phyloP scores from a whole-genome alignment of 305 asterid species.

The Fraxinus greggii region DNA sequence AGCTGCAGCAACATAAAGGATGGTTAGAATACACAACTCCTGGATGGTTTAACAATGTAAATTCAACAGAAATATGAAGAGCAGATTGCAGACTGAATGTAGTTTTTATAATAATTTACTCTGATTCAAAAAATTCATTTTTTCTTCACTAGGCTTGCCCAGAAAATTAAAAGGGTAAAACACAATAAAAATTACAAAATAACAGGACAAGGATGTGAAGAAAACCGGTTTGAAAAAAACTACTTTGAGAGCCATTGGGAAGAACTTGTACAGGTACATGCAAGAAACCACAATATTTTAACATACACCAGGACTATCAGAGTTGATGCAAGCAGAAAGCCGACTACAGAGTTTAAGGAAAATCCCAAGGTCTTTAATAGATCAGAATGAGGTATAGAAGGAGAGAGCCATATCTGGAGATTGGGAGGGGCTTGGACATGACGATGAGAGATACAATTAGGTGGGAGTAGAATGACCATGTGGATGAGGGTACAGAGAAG shows the following conservation, averaged over 20 bases:
- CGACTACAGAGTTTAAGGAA: slow-evolving; percentile 5
- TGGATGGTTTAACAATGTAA: neutral
- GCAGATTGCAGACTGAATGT: slow-evolving; percentile 2
- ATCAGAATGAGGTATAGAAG: slow-evolving; percentile 19
- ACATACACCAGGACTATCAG: slow-evolving; percentile 1
- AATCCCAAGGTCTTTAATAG: neutral
- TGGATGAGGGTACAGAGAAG: neutral
- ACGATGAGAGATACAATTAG: neutral
- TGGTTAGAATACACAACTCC: slow-evolving; percentile 2
- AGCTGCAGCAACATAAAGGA: neutral
- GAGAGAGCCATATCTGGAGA: neutral
- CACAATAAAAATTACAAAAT: neutral
- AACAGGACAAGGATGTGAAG: neutral
- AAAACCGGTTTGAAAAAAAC: neutral
- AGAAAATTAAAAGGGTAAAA: slow-evolving; percentile 2
- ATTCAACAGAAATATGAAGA: neutral
- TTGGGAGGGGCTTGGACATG: neutral
- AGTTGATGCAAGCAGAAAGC: slow-evolving; percentile 18
- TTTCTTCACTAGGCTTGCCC: neutral
- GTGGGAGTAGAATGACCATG: neutral
- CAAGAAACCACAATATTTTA: neutral
- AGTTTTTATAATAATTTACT: neutral
- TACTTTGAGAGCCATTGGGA: neutral
- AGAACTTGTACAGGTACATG: neutral
- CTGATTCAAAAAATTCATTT: neutral